phyloP scores from a whole-genome alignment of 2,329 filamentous ascomycete genomes.

The Emydomyces testavorans region DNA sequence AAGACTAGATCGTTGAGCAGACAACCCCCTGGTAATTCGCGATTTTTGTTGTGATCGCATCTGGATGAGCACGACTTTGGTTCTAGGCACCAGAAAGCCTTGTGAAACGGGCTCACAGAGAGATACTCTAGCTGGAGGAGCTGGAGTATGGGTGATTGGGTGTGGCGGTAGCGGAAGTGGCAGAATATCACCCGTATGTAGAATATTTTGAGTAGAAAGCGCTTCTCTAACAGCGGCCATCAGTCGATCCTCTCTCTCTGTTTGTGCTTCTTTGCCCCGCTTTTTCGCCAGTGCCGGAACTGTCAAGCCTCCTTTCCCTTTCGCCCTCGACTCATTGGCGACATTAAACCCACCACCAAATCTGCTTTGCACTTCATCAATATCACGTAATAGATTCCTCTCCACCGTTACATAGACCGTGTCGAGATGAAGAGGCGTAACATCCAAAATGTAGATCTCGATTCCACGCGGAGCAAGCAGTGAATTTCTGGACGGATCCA shows the following conservation, averaged over 20 bases:
- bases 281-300: slow-evolving; percentile 21
- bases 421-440: slow-evolving; percentile 66
- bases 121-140: slow-evolving; percentile 74
- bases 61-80: slow-evolving; percentile 67
- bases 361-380: slow-evolving; percentile 72
- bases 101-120: slow-evolving; percentile 94
- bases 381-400: slow-evolving; percentile 61
- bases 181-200: slow-evolving; percentile 74
- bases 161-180: slow-evolving; percentile 66
- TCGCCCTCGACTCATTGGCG: slow-evolving; percentile 32
- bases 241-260: slow-evolving; percentile 46
- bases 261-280: slow-evolving; percentile 26
- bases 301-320: slow-evolving; percentile 22
- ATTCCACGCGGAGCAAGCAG: slow-evolving; percentile 64
- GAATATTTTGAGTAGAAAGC: slow-evolving; percentile 58
- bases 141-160: slow-evolving; percentile 71
- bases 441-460: slow-evolving; percentile 73
- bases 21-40: slow-evolving; percentile 25
- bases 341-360: slow-evolving; percentile 56
- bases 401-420: slow-evolving; percentile 81
- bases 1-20: slow-evolving; percentile 40
- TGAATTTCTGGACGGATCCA: slow-evolving; percentile 63
- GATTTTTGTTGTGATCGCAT: slow-evolving; percentile 31
- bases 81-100: slow-evolving; percentile 63
- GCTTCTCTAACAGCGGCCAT: slow-evolving; percentile 61